A percentile compares a stretch with the other conserved stretches of the same genome.
Conservation (phyloP, 371 early-diverging fungal species). For the Syncephalastrum contaminatum region DNA sequence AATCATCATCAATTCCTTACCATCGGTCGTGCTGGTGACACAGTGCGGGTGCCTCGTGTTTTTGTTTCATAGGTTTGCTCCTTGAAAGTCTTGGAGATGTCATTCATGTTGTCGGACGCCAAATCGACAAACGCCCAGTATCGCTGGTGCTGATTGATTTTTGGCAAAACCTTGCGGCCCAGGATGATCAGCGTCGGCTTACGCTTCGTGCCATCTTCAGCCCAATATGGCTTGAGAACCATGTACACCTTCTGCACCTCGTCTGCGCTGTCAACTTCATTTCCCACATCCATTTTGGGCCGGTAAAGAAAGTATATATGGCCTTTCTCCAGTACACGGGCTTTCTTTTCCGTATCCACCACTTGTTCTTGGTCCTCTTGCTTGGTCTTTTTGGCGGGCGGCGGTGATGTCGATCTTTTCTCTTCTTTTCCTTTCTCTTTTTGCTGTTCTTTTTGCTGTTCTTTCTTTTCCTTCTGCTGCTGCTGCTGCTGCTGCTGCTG, state of each 20-base stretch:
- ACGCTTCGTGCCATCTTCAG: slow-evolving; percentile 15
- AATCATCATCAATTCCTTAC: slow-evolving; percentile 7
- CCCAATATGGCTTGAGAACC: slow-evolving; percentile 39
- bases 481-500: too few relatives aligned
- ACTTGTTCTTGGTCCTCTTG: slow-evolving; percentile 3
- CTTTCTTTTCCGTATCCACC: slow-evolving; percentile 5
- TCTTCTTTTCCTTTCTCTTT: slow-evolving; percentile 9
- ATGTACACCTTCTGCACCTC: slow-evolving; percentile 43
- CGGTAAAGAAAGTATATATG: slow-evolving; percentile 50
- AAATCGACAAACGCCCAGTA: slow-evolving; percentile 45
- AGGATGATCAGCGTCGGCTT: slow-evolving; percentile 31
- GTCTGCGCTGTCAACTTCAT: slow-evolving; percentile 13
- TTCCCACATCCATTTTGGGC: slow-evolving; percentile 34
- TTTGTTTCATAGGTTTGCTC: slow-evolving; percentile 40
- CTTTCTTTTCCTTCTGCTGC: too few relatives aligned
- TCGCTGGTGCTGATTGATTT: slow-evolving; percentile 16
- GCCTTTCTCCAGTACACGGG: slow-evolving; percentile 24
- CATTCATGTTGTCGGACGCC: slow-evolving; percentile 23
- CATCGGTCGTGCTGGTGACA: slow-evolving; percentile 33
- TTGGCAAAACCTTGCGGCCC: slow-evolving; percentile 30
- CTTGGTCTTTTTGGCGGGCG: slow-evolving; percentile 9
- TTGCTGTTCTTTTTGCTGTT: background rate
- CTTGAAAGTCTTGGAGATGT: slow-evolving; percentile 24
- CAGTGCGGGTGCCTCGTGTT: slow-evolving; percentile 35
- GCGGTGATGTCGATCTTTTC: background rate